Conservation (phyloP, 306 rosid genomes). For the Casuarina cunninghamiana region DNA sequence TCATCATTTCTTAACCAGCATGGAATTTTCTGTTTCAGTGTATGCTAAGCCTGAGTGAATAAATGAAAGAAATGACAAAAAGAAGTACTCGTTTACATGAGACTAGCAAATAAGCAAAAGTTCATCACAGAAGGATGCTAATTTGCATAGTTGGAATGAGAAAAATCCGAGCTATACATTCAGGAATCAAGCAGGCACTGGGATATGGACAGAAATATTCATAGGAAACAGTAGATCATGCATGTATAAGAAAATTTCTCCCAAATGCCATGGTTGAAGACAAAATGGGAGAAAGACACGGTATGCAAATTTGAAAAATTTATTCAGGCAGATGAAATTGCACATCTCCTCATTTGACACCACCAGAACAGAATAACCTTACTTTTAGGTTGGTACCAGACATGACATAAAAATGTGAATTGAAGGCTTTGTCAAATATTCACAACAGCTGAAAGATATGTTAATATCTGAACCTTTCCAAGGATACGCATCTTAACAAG, state of each 20-base stretch:
- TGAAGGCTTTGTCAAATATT: background rate
- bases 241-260: background rate
- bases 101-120: background rate
- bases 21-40: background rate
- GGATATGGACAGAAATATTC: background rate
- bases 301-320: background rate
- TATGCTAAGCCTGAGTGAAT: background rate
- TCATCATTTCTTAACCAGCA: background rate
- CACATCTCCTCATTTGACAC: no score
- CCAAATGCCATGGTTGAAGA: background rate
- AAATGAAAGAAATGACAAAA: background rate
- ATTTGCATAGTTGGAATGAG: background rate
- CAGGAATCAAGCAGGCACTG: constrained; percentile 5
- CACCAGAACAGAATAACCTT: background rate
- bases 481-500: background rate
- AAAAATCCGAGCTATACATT: background rate
- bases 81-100: background rate
- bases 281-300: background rate
- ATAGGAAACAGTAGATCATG: background rate
- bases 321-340: background rate
- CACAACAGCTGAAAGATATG: background rate
- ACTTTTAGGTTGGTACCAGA: background rate
- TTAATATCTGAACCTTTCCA: background rate
- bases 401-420: background rate
- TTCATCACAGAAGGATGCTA: background rate